Conservation (phyloP, 225 moss, liverwort and hornwort genomes). For the Pleurozium schreberi region DNA sequence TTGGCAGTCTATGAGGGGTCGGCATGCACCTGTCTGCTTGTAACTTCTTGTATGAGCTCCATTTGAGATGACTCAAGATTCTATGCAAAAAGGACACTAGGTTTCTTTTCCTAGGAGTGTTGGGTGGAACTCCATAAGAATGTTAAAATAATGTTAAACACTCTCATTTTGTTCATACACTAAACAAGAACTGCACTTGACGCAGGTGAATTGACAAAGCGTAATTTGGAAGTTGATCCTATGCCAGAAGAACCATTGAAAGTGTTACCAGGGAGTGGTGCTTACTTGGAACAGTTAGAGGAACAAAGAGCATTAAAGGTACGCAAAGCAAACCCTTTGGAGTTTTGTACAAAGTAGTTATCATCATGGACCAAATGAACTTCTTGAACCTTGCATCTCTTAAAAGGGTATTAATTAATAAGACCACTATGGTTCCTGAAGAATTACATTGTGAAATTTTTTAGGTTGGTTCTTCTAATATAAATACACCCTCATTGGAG, state of each 20-base stretch:
- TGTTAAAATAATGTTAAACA: background rate
- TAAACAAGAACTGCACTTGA: background rate
- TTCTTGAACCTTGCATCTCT: background rate
- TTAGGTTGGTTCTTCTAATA: too few species aligned
- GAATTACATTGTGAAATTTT: too few species aligned
- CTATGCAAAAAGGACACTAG: background rate
- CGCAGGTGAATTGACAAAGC: background rate
- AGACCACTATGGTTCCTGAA: too few species aligned
- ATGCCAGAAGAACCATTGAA: background rate
- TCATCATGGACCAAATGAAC: too few species aligned
- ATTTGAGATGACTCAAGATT: background rate
- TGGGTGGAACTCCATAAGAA: background rate
- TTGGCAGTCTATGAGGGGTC: background rate
- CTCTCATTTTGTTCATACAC: background rate
- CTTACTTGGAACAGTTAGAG: constrained; percentile 51
- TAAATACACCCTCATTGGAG: too few species aligned
- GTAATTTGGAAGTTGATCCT: background rate
- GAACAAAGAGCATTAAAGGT: constrained; percentile 75
- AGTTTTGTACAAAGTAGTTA: background rate
- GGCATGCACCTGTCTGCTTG: background rate
- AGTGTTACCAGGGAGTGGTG: constrained; percentile 51
- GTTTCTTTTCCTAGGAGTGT: too few species aligned
- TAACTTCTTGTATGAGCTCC: background rate
- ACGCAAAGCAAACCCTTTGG: background rate
- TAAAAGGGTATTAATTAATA: background rate